These are phyloP conservation scores for Royoungia palumana DNA, from an alignment of 768 basidiomycete genomes.

Conservation along the genomic window DNA sequence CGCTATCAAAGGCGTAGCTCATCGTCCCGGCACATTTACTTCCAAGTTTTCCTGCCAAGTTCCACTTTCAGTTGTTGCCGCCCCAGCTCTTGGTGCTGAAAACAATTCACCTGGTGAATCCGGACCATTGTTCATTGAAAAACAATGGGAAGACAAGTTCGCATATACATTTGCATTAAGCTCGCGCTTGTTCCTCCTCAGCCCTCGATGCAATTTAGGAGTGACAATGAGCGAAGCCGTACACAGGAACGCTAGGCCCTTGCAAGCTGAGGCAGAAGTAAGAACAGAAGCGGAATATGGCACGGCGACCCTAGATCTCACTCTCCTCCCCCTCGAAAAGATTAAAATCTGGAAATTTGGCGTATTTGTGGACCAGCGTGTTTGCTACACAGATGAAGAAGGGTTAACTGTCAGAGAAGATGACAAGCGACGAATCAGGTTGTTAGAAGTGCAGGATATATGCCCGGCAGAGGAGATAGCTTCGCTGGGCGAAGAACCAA, in stretches of 20 bases:
- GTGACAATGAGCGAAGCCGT: not conserved
- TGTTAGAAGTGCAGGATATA: conserved; percentile 21
- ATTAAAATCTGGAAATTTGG: conserved; percentile 76
- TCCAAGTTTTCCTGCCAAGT: conserved; percentile 66
- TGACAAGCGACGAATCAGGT: conserved; percentile 4
- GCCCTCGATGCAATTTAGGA: conserved; percentile 30
- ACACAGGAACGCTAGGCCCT: not conserved
- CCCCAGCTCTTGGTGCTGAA: conserved; percentile 78
- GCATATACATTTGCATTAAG: conserved; percentile 78
- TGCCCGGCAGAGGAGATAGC: conserved; percentile 13
- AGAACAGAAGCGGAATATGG: conserved; percentile 36
- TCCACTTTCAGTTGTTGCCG: conserved; percentile 73
- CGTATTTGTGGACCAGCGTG: conserved; percentile 63
- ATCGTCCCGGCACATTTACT: conserved; percentile 84
- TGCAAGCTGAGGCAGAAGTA: conserved; percentile 2
- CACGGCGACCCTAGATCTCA: conserved; percentile 70
- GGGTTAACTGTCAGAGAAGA: not conserved
- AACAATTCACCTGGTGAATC: conserved; percentile 41
- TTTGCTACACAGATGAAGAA: conserved; percentile 10
- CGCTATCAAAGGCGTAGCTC: conserved; percentile 75
- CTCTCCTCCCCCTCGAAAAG: conserved; percentile 84
- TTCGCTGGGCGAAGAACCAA: not conserved
- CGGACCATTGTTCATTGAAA: conserved; percentile 78
- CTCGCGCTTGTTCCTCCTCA: conserved; percentile 83
- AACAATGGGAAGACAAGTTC: conserved; percentile 88